These are phyloP conservation scores for Ceratocystis lukuohia DNA, from an alignment of 2,329 filamentous ascomycete genomes.

Conservation along the genomic window DNA sequence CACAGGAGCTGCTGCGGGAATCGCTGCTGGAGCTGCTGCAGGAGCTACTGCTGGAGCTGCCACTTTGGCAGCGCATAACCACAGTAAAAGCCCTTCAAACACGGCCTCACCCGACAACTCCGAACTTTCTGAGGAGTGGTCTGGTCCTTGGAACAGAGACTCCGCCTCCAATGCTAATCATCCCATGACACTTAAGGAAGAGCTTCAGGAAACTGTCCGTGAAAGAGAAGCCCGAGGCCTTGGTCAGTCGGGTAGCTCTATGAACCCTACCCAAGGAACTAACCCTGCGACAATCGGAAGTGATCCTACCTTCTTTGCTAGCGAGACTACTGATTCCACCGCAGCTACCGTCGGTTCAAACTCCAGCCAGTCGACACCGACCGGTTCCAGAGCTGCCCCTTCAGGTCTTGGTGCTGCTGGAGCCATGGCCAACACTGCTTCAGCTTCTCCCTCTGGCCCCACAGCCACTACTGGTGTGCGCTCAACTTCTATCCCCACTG, in stretches of 20 bases:
- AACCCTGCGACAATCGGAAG: constrained; percentile 8
- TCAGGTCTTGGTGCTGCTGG: neutral
- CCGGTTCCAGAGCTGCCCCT: neutral
- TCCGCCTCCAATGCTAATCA: neutral
- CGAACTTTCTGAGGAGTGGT: constrained; percentile 18
- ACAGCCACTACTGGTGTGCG: constrained; percentile 15
- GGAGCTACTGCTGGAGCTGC: constrained; percentile 3
- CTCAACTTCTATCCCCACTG: constrained; percentile 9
- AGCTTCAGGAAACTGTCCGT: constrained; percentile 16
- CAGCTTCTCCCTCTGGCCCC: neutral
- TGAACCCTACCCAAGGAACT: neutral
- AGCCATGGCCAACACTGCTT: neutral
- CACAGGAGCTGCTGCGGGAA: neutral
- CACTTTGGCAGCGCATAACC: neutral
- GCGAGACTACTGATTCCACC: constrained; percentile 8
- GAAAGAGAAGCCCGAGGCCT: constrained; percentile 11
- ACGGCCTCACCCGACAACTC: neutral
- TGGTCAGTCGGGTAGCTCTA: neutral
- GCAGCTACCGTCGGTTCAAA: constrained; percentile 9
- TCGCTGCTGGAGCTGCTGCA: constrained; percentile 3
- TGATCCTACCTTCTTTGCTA: constrained; percentile 15
- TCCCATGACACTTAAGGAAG: constrained; percentile 16
- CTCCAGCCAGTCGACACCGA: constrained; percentile 7
- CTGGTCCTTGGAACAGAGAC: constrained; percentile 16
- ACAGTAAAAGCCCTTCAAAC: neutral